Percentiles rank a stretch among this genome's conserved stretches.
These are phyloP conservation scores for Papilionanthe hybrid DNA, from an alignment of 116 monocot species.

Conservation along the genomic window DNA sequence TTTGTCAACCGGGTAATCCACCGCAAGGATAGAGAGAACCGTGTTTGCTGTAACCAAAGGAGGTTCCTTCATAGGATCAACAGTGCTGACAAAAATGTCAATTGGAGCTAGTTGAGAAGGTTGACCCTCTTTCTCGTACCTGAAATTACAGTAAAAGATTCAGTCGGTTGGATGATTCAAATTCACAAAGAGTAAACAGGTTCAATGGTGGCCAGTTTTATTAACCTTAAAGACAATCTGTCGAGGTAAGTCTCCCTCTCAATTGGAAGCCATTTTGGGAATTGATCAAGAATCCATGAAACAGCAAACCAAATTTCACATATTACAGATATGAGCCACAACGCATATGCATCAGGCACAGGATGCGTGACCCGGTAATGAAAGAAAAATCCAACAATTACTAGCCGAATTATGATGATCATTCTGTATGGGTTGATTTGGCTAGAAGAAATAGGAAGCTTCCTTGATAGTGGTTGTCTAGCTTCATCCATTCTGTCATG, in stretches of 20 bases:
- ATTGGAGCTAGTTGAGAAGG: slow-evolving; percentile 42
- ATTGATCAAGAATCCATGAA: slow-evolving; percentile 68
- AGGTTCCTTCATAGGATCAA: slow-evolving; percentile 62
- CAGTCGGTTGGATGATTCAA: background rate
- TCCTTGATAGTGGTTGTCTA: slow-evolving; percentile 60
- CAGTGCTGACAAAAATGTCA: slow-evolving; percentile 58
- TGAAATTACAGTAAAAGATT: slow-evolving; percentile 6
- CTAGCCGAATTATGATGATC: slow-evolving; percentile 54
- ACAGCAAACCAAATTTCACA: slow-evolving; percentile 67
- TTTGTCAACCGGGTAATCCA: slow-evolving; percentile 57
- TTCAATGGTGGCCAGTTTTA: background rate
- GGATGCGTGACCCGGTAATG: slow-evolving; percentile 61
- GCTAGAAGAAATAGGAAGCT: slow-evolving; percentile 42
- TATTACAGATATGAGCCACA: slow-evolving; percentile 62
- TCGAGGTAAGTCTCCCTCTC: slow-evolving; percentile 67
- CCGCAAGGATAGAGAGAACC: slow-evolving; percentile 55
- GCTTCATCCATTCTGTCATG: slow-evolving; percentile 51
- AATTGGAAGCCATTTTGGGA: slow-evolving; percentile 62
- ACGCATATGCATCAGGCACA: slow-evolving; percentile 38
- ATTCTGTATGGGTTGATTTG: slow-evolving; percentile 58
- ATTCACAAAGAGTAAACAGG: background rate
- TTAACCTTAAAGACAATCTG: slow-evolving; percentile 46
- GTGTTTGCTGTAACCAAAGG: slow-evolving; percentile 65
- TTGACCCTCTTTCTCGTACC: slow-evolving; percentile 57
- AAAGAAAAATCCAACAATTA: slow-evolving; percentile 61